Conservation (phyloP, 345 rosid genomes). For the Barbarea vulgaris region DNA sequence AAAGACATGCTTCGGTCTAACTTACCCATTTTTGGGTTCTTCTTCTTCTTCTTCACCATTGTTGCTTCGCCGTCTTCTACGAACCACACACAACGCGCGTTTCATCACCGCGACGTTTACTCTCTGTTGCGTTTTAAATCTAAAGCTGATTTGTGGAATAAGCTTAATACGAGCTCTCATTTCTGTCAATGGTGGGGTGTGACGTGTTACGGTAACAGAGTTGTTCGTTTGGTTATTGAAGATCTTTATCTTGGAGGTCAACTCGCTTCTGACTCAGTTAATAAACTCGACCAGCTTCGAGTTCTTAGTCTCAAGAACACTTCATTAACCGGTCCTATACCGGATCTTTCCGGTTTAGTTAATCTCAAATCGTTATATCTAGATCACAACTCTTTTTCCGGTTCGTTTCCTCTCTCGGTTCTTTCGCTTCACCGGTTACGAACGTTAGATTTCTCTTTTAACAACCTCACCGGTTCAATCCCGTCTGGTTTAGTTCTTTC, state of each 20-base stretch:
- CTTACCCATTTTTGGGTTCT: constrained; percentile 23
- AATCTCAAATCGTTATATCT: constrained; percentile 79
- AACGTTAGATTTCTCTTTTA: constrained; percentile 68
- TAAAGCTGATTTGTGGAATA: constrained; percentile 61
- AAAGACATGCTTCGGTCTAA: constrained; percentile 36
- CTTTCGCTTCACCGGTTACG: constrained; percentile 59
- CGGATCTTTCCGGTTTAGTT: constrained; percentile 67
- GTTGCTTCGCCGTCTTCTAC: constrained; percentile 23
- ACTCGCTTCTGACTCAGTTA: constrained; percentile 56
- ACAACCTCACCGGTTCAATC: constrained; percentile 63
- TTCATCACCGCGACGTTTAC: constrained; percentile 54
- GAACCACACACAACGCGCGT: constrained; percentile 25
- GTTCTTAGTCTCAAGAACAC: constrained; percentile 82
- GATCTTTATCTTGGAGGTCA: constrained; percentile 63
- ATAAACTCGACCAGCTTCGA: constrained; percentile 79
- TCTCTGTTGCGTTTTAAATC: constrained; percentile 72
- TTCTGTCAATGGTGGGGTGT: constrained; percentile 83
- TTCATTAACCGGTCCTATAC: constrained; percentile 77
- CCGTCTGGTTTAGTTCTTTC: constrained; percentile 49
- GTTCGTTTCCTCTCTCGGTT: constrained; percentile 69
- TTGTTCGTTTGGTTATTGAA: constrained; percentile 64
- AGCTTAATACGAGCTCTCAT: constrained; percentile 43
- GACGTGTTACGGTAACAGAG: constrained; percentile 52
- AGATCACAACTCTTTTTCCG: constrained; percentile 68
- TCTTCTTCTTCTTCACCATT: constrained; percentile 19